These are phyloP conservation scores for Ophiostoma pallidulum DNA, from an alignment of 2,329 filamentous ascomycete species.

Conservation along the genomic window DNA sequence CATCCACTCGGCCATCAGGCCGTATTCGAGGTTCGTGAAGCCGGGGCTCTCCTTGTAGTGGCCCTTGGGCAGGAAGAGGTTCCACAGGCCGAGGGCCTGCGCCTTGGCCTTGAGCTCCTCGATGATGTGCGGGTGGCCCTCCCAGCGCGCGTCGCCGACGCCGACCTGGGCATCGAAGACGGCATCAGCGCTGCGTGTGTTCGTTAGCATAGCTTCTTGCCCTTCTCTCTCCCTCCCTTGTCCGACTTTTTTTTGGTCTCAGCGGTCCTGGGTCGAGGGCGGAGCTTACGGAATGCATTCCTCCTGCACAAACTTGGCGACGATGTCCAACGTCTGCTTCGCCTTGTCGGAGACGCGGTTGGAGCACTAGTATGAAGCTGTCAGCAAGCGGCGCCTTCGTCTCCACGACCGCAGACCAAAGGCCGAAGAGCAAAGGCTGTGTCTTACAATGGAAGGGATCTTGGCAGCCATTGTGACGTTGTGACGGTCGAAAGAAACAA, in stretches of 20 bases:
- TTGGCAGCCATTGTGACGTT: conserved; percentile 30
- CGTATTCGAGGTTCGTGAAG: conserved; percentile 93
- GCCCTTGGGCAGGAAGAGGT: conserved; percentile 92
- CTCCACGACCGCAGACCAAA: too few species aligned
- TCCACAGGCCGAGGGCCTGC: conserved; percentile 80
- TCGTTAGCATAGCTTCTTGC: neutral
- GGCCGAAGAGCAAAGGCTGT: neutral
- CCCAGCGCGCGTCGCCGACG: conserved; percentile 67
- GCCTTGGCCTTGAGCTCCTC: conserved; percentile 86
- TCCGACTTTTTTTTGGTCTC: neutral
- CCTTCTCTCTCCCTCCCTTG: neutral
- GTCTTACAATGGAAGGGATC: conserved; percentile 37
- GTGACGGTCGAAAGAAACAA: too few species aligned
- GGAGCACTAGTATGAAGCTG: conserved; percentile 20
- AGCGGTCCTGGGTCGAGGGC: neutral
- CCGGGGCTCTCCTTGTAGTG: conserved; percentile 95
- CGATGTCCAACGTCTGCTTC: conserved; percentile 72
- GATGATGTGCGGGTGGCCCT: conserved; percentile 66
- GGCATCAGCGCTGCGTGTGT: conserved; percentile 56
- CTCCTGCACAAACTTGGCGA: conserved; percentile 94
- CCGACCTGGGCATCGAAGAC: conserved; percentile 75
- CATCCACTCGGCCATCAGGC: conserved; percentile 91
- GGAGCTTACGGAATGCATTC: conserved; percentile 71
- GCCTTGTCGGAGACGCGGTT: conserved; percentile 71
- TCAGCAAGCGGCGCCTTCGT: too few species aligned